These are phyloP conservation scores for Aureobasidium sp. DNA, from an alignment of 2,329 filamentous ascomycete genomes.

Conservation along the genomic window DNA sequence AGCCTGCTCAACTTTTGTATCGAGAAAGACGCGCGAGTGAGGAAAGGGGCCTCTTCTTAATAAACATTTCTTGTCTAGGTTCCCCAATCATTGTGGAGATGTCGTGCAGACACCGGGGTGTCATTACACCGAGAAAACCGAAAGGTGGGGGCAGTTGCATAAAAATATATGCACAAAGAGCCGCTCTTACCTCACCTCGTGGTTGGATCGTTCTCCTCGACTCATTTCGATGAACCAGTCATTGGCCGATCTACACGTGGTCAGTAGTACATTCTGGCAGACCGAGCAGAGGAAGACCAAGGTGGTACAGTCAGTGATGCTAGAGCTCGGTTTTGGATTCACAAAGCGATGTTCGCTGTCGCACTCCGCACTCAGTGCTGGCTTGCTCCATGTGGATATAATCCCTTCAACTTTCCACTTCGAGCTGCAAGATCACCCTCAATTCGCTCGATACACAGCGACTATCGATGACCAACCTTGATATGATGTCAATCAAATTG, in stretches of 20 bases:
- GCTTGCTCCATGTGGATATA: background rate
- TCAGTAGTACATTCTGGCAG: background rate
- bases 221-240: background rate
- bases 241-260: background rate
- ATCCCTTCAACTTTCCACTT: background rate
- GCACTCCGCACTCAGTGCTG: too few relatives aligned
- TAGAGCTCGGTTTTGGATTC: background rate
- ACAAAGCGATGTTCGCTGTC: background rate
- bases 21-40: background rate
- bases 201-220: background rate
- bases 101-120: background rate
- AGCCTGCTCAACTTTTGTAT: background rate
- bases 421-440: too few relatives aligned
- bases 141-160: background rate
- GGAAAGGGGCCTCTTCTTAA: background rate
- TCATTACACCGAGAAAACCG: slow-evolving; percentile 1
- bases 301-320: background rate
- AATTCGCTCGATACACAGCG: background rate
- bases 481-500: background rate
- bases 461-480: background rate
- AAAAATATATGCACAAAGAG: background rate
- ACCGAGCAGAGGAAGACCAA: background rate
- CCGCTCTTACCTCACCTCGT: background rate
- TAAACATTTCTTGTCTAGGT: background rate
- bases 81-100: background rate